phyloP scores from a whole-genome alignment of 2,329 filamentous ascomycete species.

The Cytospora piceae region DNA sequence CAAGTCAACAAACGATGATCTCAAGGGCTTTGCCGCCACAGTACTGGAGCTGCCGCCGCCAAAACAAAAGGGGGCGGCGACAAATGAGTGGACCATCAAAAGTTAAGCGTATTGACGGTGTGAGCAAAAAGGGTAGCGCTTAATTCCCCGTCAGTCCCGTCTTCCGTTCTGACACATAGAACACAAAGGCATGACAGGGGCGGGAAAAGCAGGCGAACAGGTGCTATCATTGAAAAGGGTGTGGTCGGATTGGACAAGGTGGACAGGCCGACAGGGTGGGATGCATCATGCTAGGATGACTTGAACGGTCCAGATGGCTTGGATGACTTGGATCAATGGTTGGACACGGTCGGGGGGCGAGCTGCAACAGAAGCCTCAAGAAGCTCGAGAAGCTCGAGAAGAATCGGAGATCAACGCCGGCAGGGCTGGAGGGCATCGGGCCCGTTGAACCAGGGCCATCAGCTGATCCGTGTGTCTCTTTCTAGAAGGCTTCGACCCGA shows the following conservation, averaged over 20 bases:
- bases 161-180: neutral
- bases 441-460: constrained; percentile 15
- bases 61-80: constrained; percentile 22
- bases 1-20: constrained; percentile 6
- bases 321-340: constrained; percentile 1
- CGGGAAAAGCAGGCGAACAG: constrained; percentile 19
- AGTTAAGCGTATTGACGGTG: constrained; percentile 1
- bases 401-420: constrained; percentile 9
- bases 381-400: constrained; percentile 29
- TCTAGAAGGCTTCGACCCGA: constrained; percentile 31
- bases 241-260: constrained; percentile 17
- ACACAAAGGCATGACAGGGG: constrained; percentile 8
- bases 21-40: neutral
- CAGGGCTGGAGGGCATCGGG: constrained; percentile 11
- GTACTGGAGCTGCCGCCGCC: neutral
- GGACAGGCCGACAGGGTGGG: constrained; percentile 9
- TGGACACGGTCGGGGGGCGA: constrained; percentile 21
- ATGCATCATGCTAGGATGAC: constrained; percentile 7
- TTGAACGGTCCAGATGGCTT: neutral
- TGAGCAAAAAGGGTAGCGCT: constrained; percentile 17
- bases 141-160: neutral
- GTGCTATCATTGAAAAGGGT: constrained; percentile 14
- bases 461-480: constrained; percentile 24
- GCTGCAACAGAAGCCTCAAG: constrained; percentile 31
- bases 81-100: constrained; percentile 21